phyloP scores from a whole-genome alignment of 108 stramenopile species.

The Nitzschia inconspicua region DNA sequence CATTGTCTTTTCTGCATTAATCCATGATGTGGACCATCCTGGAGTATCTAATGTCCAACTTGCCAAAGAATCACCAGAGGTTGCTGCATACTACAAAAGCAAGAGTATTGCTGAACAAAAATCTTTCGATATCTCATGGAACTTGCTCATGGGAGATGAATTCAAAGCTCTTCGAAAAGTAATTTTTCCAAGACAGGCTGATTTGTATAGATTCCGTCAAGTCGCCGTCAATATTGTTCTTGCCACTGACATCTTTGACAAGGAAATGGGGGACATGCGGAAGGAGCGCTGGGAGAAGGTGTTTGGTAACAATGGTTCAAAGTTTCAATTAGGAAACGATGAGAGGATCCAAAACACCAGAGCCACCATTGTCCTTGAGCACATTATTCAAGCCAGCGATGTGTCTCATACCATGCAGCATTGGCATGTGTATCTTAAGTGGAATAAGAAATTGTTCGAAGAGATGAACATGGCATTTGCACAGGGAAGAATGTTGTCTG shows the following conservation, averaged over 20 bases:
- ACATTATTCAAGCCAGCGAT: conserved; percentile 43
- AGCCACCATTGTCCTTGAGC: conserved; percentile 36
- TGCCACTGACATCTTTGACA: conserved; percentile 45
- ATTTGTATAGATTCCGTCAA: conserved; percentile 31
- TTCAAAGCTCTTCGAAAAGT: conserved; percentile 14
- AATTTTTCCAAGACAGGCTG: conserved; percentile 23
- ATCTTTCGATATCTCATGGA: conserved; percentile 30
- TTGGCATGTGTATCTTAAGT: conserved; percentile 34
- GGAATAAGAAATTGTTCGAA: conserved; percentile 30
- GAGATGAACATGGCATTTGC: conserved; percentile 23
- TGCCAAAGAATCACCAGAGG: conserved; percentile 19
- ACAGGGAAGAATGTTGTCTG: conserved; percentile 16
- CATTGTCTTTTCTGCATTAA: conserved; percentile 36
- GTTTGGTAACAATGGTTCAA: too few relatives aligned
- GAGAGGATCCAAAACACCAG: too few relatives aligned
- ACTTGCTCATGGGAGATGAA: conserved; percentile 22
- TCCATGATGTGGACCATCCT: conserved; percentile 44
- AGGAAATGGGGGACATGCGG: conserved; percentile 16
- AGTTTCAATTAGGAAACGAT: too few relatives aligned
- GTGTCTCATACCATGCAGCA: conserved; percentile 50
- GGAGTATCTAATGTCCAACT: conserved; percentile 39
- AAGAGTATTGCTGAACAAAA: conserved; percentile 43
- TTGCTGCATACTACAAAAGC: conserved; percentile 24
- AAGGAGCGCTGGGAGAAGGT: conserved; percentile 45
- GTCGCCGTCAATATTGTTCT: conserved; percentile 32